Conservation (phyloP, 805 yeast genomes). For the Yarrowia sp. region DNA sequence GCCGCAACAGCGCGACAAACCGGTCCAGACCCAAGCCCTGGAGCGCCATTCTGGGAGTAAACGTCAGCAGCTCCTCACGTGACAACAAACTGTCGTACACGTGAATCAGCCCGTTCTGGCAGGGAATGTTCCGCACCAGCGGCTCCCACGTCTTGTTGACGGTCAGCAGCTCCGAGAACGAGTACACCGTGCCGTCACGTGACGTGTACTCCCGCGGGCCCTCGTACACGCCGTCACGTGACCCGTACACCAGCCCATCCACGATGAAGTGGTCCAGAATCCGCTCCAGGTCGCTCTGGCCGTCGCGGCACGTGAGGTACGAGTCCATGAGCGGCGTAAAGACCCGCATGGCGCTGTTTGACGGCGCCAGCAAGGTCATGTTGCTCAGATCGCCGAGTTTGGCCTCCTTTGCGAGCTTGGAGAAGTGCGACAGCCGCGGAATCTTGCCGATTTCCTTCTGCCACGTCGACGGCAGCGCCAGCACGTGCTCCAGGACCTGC, state of each 20-base stretch:
- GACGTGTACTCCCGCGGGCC: background rate
- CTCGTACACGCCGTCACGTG: slow-evolving; percentile 12
- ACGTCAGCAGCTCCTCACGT: slow-evolving; percentile 46
- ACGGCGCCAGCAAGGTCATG: slow-evolving; percentile 40
- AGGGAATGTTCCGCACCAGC: slow-evolving; percentile 53
- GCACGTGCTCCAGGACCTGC: slow-evolving; percentile 55
- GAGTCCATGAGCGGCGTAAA: slow-evolving; percentile 56
- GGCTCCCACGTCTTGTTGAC: slow-evolving; percentile 52
- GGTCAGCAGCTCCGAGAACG: slow-evolving; percentile 50
- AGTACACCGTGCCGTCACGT: slow-evolving; percentile 45
- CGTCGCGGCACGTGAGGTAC: slow-evolving; percentile 51
- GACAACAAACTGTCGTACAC: slow-evolving; percentile 52
- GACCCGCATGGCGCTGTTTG: slow-evolving; percentile 53
- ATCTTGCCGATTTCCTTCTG: slow-evolving; percentile 11
- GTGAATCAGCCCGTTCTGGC: slow-evolving; percentile 60
- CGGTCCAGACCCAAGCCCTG: slow-evolving; percentile 64
- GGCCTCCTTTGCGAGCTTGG: slow-evolving; percentile 1
- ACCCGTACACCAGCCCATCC: slow-evolving; percentile 42
- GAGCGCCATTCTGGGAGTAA: slow-evolving; percentile 64
- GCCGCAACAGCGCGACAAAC: slow-evolving; percentile 72
- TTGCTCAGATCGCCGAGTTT: slow-evolving; percentile 1
- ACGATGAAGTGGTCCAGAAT: slow-evolving; percentile 59
- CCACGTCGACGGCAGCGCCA: slow-evolving; percentile 19
- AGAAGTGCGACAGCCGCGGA: background rate
- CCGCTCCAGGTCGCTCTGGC: slow-evolving; percentile 40